Evolutionary conservation across 106 monocot genomes (phyloP).

Genomic region (Posidonia australis): DNA sequence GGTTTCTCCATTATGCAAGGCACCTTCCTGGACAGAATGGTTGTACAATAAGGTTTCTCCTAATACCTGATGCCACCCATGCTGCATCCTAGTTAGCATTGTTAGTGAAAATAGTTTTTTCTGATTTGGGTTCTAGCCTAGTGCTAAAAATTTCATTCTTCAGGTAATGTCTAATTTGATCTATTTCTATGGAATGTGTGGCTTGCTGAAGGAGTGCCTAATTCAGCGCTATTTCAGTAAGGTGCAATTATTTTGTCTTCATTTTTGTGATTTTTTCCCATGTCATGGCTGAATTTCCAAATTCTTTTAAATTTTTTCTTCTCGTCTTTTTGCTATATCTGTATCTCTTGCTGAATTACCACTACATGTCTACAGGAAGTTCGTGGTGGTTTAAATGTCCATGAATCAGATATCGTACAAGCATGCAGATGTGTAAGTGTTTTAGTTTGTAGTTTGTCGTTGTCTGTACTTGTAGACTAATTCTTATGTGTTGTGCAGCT

Average conservation of each 20-base stretch:
- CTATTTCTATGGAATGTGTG: conserved; percentile 81
- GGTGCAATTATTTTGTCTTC: conserved; percentile 16
- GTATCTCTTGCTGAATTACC: not conserved
- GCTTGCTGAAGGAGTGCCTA: conserved; percentile 48
- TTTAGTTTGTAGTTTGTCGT: not conserved
- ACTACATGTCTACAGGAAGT: conserved; percentile 33
- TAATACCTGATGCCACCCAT: not conserved
- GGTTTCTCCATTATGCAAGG: conserved; percentile 68
- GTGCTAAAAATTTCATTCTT: conserved; percentile 1
- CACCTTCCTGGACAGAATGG: conserved; percentile 85
- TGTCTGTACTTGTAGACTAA: not conserved
- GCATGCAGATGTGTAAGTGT: conserved; percentile 69
- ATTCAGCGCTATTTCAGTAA: conserved; percentile 80
- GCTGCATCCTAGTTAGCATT: not conserved
- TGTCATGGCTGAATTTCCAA: not conserved
- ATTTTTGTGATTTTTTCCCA: not conserved
- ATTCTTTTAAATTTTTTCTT: too few relatives aligned
- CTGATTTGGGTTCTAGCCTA: not conserved
- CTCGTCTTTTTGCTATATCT: not conserved
- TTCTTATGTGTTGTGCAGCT: conserved; percentile 23
- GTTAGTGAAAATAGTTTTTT: not conserved
- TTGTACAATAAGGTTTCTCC: conserved; percentile 52
- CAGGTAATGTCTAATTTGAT: conserved; percentile 69
- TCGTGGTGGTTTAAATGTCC: conserved; percentile 30
- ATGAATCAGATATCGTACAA: conserved; percentile 59